Base-by-base conservation (phyloP, 2,329 filamentous ascomycete genomes). In the Xylaria sp. region DNA sequence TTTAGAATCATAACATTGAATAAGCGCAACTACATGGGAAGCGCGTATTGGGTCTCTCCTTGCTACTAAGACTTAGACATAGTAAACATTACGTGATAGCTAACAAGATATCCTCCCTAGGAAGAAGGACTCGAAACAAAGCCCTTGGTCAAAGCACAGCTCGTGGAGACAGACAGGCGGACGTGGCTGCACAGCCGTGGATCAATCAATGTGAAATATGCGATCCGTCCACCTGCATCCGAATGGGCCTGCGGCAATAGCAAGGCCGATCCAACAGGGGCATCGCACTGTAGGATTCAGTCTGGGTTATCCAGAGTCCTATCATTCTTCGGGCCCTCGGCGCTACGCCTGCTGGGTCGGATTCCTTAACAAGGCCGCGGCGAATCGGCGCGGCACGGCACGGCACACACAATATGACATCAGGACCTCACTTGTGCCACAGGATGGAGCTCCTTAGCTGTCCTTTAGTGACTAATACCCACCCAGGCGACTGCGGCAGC, bases 201-300 rank as follows among this genome's bases (percentile, higher is more conserved):
- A 64, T 66, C 65, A 61, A 62, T 64, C 65, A 34, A 55, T 54
- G 55, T 30, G 48, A 64, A 45, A 58, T 65, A 66, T 61, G 59
- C 62, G 24, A 64, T 69, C 67, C 67, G 51, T 50, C 57, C 60
- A 62, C 45, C 30, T 65, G 50, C 59, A 69, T 66, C 58, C 39
- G 60, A 60, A 65, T 63, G 60, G 58, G 65, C 60, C 62, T 61
- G 42, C 62, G 58, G 63, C 55, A 68, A 55, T 58, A 58, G 50
- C 47, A 58, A 70, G 56, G 53, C 42, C 62, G 53, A 70, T 55
- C 61, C 64, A 56, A 65, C 64, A 58, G 65, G 61, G 61, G 48
- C 68, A 66, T 67, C 60, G 65, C 68, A 75, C 71, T 71, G 68
- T 69, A 58, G 60, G 55, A 67, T 68, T 68, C 62, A 47, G n/a